Conservation (phyloP, 1,139 yeast genomes). For the Debaryomycetaceae sp. region DNA sequence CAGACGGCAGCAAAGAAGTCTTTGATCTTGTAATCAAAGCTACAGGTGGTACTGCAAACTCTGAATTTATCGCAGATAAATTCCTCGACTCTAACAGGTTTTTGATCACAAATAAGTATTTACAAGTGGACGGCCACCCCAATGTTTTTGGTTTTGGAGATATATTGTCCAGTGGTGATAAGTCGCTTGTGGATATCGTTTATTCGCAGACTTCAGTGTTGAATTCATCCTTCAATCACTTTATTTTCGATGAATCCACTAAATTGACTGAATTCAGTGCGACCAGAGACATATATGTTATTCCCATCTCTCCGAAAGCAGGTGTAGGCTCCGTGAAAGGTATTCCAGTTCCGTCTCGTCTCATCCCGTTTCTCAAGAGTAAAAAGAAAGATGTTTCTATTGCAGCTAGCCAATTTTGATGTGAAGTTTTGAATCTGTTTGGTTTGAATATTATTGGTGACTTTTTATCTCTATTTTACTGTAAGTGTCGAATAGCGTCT, state of each 20-base stretch:
- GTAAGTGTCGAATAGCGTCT: too few species aligned
- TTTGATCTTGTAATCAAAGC: slow-evolving; percentile 29
- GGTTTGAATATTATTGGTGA: too few species aligned
- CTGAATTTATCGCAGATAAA: slow-evolving; percentile 18
- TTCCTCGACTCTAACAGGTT: slow-evolving; percentile 18
- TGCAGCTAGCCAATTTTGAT: too few species aligned
- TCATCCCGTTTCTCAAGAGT: too few species aligned
- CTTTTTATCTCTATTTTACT: too few species aligned
- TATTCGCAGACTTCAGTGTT: slow-evolving; percentile 21
- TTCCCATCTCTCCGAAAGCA: slow-evolving; percentile 34
- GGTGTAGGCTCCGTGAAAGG: slow-evolving; percentile 35
- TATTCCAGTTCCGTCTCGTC: slow-evolving; percentile 26
- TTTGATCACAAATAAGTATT: slow-evolving; percentile 22
- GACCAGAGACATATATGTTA: slow-evolving; percentile 12
- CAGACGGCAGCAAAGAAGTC: slow-evolving; percentile 13
- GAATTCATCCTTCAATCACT: slow-evolving; percentile 12
- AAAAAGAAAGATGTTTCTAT: too few species aligned
- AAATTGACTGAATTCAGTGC: slow-evolving; percentile 12
- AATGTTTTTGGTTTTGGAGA: slow-evolving; percentile 36
- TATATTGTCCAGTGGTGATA: slow-evolving; percentile 19
- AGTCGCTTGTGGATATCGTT: slow-evolving; percentile 24
- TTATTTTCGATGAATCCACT: slow-evolving; percentile 12
- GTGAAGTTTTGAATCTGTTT: too few species aligned
- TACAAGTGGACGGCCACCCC: slow-evolving; percentile 19
- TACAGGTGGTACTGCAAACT: slow-evolving; percentile 20